Evolutionary conservation across 257 asterid species (phyloP), one percentile per base, ranked within the genome.

Genomic region (Przewalskia tangutica): DNA sequence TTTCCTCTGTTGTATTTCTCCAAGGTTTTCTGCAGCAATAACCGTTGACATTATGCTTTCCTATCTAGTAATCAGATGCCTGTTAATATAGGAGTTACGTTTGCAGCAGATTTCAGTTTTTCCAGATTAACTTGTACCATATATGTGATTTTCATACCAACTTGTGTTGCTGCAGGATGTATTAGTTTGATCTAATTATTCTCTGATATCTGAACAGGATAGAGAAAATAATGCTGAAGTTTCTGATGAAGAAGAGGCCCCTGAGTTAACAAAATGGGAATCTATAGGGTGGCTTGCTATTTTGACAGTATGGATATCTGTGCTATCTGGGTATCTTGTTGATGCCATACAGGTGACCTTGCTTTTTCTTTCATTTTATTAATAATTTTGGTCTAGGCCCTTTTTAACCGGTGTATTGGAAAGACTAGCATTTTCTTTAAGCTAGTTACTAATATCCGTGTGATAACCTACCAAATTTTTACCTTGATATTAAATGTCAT

Each of bases 271-370:
- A 18, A 91, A 83, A 18, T 91, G 97, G 98, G 97, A 95, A 94
- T 91, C 97, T 79, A 85, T 95, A 38, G 92, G 85, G 68, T 95
- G 99, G 98, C 98, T 95, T 79, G 91, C 97, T 34, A 81, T 94
- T 71, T 90, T 94, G 86, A 95, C 99, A 73, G 42, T 91, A 73
- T 94, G 97, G 97, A 95, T 95, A 84, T 95, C 97, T 56, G 88
- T 95, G 81, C 87, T 95, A 23, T 95, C 99, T 20, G 99, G 95
- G 82, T 95, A 92, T 89, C 98, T 95, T 40, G 98, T 95, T 38
- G 97, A 92, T 82, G 97, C 98, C 65, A 92, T 95, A 58, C 91
- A 91, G 97, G 99, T 95, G 84, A 77, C 7, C 4, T 20, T n/a
- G 11, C 55, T 12, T 79, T 79, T 18, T 16, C 32, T 79, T 58